Base-by-base conservation (phyloP, 768 basidiomycete species). In the Suillus occidentalis region DNA sequence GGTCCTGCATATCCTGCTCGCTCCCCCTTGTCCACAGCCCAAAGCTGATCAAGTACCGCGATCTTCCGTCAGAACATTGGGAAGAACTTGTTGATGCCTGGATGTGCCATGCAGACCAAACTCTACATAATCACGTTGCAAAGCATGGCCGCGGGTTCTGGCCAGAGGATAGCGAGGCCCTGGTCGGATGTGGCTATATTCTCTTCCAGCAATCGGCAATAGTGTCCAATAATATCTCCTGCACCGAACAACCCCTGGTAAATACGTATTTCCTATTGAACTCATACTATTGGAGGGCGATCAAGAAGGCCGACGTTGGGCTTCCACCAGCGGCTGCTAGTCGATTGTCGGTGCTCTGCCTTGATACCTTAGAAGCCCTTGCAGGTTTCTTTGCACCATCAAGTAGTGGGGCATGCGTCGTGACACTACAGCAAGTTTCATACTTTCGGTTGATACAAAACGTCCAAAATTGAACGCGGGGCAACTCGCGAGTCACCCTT, bases 41-140 rank as follows among this genome's bases (percentile, higher is more conserved):
- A 6, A 79, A 76, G 49, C 73, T 86, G 22, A 66, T 65, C 31
- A 79, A 76, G 53, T 99, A 92, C 75, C 86, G 89, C 45, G 95
- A 97, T 72, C 80, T 99, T 14, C 97, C 97, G 4, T 95, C 93
- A 5, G 96, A 98, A 73, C 91, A 99, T 71, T 99, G 97, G 97
- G 90, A 94, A 67, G 97, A 99, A 75, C 87, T 99, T 18, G 87
- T 99, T 22, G 97, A 98, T 67, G 91, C 95, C 8, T 99, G 97
- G 97, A 95, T 99, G 91, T 99, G 97, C 71, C 97, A 98, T 76
- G 76, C 88, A 10, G 95, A 97, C 71, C 95, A 97, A 79, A 88
- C 85, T 50, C 80, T 98, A 58, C 86, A 90, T 66, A 88, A 89
- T 40, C 85, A 88, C 16, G 84, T 94, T 4, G 77, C 85, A 60